Evolutionary conservation across 2,329 filamentous ascomycete genomes (phyloP).

Genomic region (Neoscytalidium dimidiatum): DNA sequence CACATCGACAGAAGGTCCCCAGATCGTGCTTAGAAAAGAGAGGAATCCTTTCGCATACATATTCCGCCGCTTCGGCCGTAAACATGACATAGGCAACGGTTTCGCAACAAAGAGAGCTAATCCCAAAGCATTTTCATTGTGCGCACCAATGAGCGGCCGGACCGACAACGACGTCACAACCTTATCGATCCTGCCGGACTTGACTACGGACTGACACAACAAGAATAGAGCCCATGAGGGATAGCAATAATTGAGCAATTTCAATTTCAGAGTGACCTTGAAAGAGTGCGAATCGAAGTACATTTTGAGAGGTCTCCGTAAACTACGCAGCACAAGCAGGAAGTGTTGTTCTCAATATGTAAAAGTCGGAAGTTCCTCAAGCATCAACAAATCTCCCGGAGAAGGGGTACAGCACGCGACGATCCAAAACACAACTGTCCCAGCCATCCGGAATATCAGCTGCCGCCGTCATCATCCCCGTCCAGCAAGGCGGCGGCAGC

Average conservation of each 20-base stretch:
- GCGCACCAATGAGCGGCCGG: not conserved
- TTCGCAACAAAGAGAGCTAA: not conserved
- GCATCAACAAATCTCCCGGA: not conserved
- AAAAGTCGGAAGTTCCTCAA: too few species aligned
- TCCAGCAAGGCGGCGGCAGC: too few species aligned
- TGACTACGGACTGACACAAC: not conserved
- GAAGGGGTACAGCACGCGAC: too few species aligned
- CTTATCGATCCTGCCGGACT: not conserved
- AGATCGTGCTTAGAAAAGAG: not conserved
- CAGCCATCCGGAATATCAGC: not conserved
- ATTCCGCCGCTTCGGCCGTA: conserved; percentile 6
- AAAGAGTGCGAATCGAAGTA: too few species aligned
- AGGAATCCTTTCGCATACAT: conserved; percentile 5
- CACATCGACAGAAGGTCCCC: too few species aligned
- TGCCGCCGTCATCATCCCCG: not conserved
- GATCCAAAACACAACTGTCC: too few species aligned
- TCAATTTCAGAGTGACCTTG: too few species aligned
- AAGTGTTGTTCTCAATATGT: too few species aligned
- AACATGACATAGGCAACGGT: not conserved
- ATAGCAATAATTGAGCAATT: too few species aligned
- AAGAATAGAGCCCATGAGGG: not conserved
- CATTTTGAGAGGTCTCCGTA: too few species aligned
- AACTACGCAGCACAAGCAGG: too few species aligned
- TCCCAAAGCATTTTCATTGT: not conserved
- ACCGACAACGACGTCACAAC: not conserved